Conservation (phyloP, 768 basidiomycete species). For the Lactifluus piperatus region DNA sequence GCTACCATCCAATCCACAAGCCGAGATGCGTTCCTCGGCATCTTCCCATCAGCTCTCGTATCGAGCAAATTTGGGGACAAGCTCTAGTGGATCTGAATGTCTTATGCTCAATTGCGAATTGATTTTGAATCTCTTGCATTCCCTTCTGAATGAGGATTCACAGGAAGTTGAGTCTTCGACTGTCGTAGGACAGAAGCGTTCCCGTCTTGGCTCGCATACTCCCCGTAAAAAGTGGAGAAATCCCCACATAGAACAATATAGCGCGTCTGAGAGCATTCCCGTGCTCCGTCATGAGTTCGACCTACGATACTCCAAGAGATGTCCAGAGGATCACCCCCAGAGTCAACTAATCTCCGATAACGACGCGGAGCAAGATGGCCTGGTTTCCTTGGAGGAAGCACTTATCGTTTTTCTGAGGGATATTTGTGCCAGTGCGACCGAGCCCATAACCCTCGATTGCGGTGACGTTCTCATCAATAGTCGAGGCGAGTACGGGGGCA, state of each 20-base stretch:
- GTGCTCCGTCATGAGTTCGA: slow-evolving; percentile 15
- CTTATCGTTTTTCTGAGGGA: slow-evolving; percentile 12
- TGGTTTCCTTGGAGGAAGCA: background rate
- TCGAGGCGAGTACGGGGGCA: slow-evolving; percentile 6
- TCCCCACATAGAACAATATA: background rate
- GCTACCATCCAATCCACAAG: background rate
- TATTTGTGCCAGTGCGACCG: slow-evolving; percentile 1
- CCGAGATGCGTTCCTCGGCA: slow-evolving; percentile 7
- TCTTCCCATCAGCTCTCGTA: slow-evolving; percentile 12
- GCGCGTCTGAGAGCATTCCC: slow-evolving; percentile 2
- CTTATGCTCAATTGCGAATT: slow-evolving; percentile 5
- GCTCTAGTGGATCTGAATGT: background rate
- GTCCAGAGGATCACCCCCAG: background rate
- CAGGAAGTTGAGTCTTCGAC: background rate
- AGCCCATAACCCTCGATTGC: slow-evolving; percentile 14
- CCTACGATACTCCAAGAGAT: slow-evolving; percentile 5
- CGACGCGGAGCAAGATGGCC: slow-evolving; percentile 8
- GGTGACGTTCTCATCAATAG: slow-evolving; percentile 9
- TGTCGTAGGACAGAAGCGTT: slow-evolving; percentile 11
- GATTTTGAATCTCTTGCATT: slow-evolving; percentile 4
- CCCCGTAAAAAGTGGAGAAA: slow-evolving; percentile 2
- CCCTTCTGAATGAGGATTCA: background rate
- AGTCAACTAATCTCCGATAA: slow-evolving; percentile 8
- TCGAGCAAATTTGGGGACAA: background rate
- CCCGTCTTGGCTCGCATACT: background rate